Base-by-base conservation (phyloP, 2,329 filamentous ascomycete species). In the Botrytis sinoallii region DNA sequence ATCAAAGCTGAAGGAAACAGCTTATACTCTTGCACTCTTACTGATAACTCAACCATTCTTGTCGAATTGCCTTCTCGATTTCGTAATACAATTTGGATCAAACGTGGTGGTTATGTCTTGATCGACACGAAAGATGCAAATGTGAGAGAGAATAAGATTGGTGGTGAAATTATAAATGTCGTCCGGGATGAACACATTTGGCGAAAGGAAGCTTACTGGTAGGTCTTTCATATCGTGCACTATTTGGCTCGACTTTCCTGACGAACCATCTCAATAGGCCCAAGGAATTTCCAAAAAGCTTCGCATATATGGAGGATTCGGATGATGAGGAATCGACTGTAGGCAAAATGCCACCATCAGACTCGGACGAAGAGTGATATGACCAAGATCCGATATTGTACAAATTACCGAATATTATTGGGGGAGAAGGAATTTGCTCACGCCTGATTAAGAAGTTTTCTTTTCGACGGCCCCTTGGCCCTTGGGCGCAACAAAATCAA, bases 31-130 rank as follows among this genome's bases (percentile, higher is more conserved):
- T 93, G 95, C 80, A 87, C 91, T 80, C 85, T 95, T 44, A 90
- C 95, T 38, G 86, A 87, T 78, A 87, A 88, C 74, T 88, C 90
- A 79, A 84, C 87, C 10, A 83, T 95, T 57, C 85, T 97, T 29
- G 91, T 94, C 35, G 94, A 98, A 85, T 89, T 99, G 32, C 92
- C 93, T 16, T 86, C 93, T 40, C 90, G 91, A 59, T 98, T 98
- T 81, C 92, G 95, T 75, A 96, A 93, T 77, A 96, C 93, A 3
- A 93, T 98, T 76, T 98, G 94, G 93, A 92, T 98, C 82, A 95
- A 93, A 83, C 90, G 94, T 29, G 93, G 94, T 44, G 93, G 94
- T 0, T 98, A 91, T 82, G 94, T 98, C 44, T 84, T 98, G 18
- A 87, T 97, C 22, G 93, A 98, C 77, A 91, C 89, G 38, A 86